A percentile compares a stretch with the other conserved stretches of the same genome.
These are phyloP conservation scores for Fraxinus floribunda DNA, from an alignment of 305 asterid species.

Conservation along the genomic window DNA sequence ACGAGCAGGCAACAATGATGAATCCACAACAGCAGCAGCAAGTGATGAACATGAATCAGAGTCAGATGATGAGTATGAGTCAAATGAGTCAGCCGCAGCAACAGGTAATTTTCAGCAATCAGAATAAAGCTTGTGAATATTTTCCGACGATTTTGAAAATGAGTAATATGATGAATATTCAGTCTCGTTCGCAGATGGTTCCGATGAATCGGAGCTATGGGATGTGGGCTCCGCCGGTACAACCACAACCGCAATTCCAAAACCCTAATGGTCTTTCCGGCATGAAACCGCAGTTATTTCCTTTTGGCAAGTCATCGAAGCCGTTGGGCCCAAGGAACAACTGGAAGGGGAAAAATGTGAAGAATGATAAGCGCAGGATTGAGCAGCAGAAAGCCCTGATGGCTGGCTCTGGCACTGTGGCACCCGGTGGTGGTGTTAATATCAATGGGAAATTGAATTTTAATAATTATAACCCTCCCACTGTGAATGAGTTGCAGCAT, in stretches of 20 bases:
- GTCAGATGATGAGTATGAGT: conserved; percentile 31
- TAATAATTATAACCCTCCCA: conserved; percentile 59
- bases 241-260: conserved; percentile 47
- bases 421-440: conserved; percentile 30
- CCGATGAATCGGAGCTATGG: conserved; percentile 61
- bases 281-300: conserved; percentile 34
- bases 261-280: conserved; percentile 47
- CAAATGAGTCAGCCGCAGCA: conserved; percentile 40
- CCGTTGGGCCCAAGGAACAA: conserved; percentile 66
- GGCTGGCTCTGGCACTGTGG: conserved; percentile 31
- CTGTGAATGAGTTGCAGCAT: conserved; percentile 61
- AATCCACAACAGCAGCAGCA: conserved; percentile 44
- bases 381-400: conserved; percentile 38
- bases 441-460: conserved; percentile 33
- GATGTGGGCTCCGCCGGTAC: conserved; percentile 49
- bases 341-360: conserved; percentile 77
- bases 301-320: conserved; percentile 35
- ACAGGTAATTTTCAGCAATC: conserved; percentile 41
- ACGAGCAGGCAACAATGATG: conserved; percentile 54
- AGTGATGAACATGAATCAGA: conserved; percentile 43
- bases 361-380: conserved; percentile 50
- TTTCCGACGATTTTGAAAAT: not conserved
- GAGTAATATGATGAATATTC: conserved; percentile 14
- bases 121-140: not conserved
- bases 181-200: conserved; percentile 34